Evolutionary conservation across 1,139 yeast genomes (phyloP).

Genomic region (Hanseniaspora sp.): DNA sequence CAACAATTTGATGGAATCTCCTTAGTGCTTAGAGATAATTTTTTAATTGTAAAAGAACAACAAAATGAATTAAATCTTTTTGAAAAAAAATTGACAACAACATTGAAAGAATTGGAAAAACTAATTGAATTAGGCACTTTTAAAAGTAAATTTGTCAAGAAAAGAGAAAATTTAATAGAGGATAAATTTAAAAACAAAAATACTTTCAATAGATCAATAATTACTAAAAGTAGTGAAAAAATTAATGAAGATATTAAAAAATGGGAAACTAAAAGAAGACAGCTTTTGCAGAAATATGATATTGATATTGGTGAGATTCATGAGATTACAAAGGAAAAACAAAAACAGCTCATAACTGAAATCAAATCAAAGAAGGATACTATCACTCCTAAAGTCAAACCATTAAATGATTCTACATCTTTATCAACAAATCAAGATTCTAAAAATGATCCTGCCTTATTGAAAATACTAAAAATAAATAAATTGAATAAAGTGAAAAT

Average conservation of each 20-base stretch:
- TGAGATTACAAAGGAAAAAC: not conserved
- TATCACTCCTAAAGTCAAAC: not conserved
- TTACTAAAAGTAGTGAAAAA: not conserved
- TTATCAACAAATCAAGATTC: too few relatives aligned
- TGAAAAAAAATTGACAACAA: slow-evolving; percentile 31
- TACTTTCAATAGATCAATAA: not conserved
- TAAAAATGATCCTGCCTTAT: not conserved
- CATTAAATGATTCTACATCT: not conserved
- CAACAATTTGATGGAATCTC: slow-evolving; percentile 27
- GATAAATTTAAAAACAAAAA: not conserved
- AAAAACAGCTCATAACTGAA: not conserved
- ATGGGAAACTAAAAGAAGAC: slow-evolving; percentile 3
- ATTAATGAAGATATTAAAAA: not conserved
- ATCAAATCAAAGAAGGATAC: not conserved
- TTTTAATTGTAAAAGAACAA: slow-evolving; percentile 40
- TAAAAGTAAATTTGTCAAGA: not conserved
- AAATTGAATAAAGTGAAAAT: not conserved
- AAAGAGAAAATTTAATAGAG: not conserved
- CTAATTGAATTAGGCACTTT: slow-evolving; percentile 33
- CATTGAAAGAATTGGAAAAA: slow-evolving; percentile 37
- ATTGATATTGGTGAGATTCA: slow-evolving; percentile 13
- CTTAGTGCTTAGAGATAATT: slow-evolving; percentile 36
- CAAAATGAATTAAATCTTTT: slow-evolving; percentile 29
- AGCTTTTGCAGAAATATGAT: slow-evolving; percentile 3
- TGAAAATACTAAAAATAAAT: not conserved